Conservation (phyloP, 1,284 basidiomycete genomes). For the Bjerkandera adusta region DNA sequence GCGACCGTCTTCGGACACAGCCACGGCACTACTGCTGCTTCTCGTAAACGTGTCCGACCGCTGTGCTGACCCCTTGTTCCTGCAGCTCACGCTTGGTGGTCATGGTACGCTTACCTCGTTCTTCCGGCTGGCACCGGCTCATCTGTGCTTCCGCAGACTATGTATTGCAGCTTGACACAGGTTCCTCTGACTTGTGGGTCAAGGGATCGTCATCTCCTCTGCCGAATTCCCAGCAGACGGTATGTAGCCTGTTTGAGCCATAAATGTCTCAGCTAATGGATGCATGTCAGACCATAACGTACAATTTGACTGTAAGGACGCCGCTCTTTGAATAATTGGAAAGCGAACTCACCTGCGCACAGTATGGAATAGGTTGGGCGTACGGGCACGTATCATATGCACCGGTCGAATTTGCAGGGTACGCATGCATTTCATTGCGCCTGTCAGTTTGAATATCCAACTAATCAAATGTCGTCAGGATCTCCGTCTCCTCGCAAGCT, state of each 20-base stretch:
- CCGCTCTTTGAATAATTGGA: neutral
- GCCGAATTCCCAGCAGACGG: constrained; percentile 51
- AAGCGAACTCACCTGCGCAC: neutral
- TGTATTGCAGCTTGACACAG: constrained; percentile 75
- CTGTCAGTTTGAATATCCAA: constrained; percentile 11
- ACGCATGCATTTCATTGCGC: constrained; percentile 18
- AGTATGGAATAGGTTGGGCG: constrained; percentile 82
- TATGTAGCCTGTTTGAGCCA: too few relatives aligned
- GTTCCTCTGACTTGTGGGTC: constrained; percentile 82
- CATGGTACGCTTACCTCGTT: constrained; percentile 40
- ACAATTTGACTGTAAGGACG: constrained; percentile 65
- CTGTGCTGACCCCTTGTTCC: constrained; percentile 1
- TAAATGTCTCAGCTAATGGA: neutral
- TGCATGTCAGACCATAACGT: constrained; percentile 36
- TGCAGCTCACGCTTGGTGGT: constrained; percentile 61
- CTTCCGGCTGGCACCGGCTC: neutral
- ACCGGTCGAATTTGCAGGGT: constrained; percentile 68
- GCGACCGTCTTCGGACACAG: too few relatives aligned
- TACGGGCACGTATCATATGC: constrained; percentile 61
- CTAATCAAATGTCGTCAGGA: constrained; percentile 36
- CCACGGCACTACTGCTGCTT: too few relatives aligned
- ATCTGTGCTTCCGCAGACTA: constrained; percentile 42
- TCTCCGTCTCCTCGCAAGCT: constrained; percentile 62
- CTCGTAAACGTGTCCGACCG: neutral
- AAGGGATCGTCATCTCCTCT: constrained; percentile 48